Evolutionary conservation across 1,284 basidiomycete species (phyloP), one percentile per base, ranked within the genome.

Genomic region (Microbotryum saponariae): DNA sequence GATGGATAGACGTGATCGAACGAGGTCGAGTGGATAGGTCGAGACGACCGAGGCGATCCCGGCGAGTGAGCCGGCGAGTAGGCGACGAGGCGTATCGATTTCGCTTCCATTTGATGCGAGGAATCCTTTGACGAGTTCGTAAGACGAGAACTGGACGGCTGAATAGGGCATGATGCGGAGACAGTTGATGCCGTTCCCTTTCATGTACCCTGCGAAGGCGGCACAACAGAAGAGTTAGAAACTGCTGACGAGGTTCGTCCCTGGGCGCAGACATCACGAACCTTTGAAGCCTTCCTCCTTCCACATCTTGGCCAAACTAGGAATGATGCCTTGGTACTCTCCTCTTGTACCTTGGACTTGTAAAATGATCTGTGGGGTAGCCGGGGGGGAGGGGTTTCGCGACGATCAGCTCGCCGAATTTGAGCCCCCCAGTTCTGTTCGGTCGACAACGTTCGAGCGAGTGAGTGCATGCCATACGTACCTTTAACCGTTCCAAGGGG

Each of bases 131-230:
- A 73, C 67, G 44, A 73, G 59, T 56, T 78, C 77, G 69, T 78
- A 78, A 0, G 74, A 73, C 6, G 73, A 71, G 56, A 78, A 78
- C 61, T 78, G 76, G 4, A 72, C 71, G 12, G 72, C 72, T 9
- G 65, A 67, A 45, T 73, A 73, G 0, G 72, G 72, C 29, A 69
- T 68, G 48, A 73, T 73, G 20, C 72, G 63, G 6, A 73, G 44
- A 29, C 67, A 65, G 57, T 73, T 73, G 59, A 73, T 66, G 23
- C 68, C 68, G 56, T 70, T 70, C 4, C 68, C 68, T 9, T 54
- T 52, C 66, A 70, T 66, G 57, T 68, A 70, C n/a, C 68, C 65
- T 64, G 31, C 4, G 27, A 23, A 31, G 23, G 37, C 10, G 8
- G 31, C 9, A 18, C 37, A 20, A 9, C 25, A 27, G 27, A 47